phyloP scores from a whole-genome alignment of 768 basidiomycete species.

The Hericium rajendrae region DNA sequence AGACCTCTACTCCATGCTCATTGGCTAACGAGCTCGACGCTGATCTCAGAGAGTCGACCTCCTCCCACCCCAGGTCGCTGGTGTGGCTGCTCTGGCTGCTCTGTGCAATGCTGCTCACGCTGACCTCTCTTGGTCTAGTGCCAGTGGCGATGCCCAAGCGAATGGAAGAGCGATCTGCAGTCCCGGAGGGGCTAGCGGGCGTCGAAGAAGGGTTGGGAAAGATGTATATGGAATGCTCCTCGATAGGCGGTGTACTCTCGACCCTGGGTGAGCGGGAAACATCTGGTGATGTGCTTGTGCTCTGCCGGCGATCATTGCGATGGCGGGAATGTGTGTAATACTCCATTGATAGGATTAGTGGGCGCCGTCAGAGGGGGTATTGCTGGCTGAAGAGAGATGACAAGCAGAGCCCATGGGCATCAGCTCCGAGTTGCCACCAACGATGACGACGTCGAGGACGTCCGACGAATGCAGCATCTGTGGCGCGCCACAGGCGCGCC shows the following conservation, averaged over 20 bases:
- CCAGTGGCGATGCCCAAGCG: not conserved
- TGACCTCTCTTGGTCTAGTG: slow-evolving; percentile 4
- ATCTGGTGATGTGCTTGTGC: too few species aligned
- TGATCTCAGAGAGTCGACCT: not conserved
- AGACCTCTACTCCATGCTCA: slow-evolving; percentile 15
- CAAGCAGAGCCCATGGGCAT: too few species aligned
- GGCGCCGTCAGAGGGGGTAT: too few species aligned
- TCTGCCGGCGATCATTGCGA: too few species aligned
- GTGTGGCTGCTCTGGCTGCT: not conserved
- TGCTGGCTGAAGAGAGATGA: too few species aligned
- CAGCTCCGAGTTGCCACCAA: too few species aligned
- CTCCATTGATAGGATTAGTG: too few species aligned
- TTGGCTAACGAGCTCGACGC: not conserved
- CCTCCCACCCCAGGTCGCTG: not conserved
- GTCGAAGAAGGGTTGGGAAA: not conserved
- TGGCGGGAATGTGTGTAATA: too few species aligned
- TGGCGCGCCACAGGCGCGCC: too few species aligned
- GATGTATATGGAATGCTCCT: slow-evolving; percentile 3
- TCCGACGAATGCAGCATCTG: too few species aligned
- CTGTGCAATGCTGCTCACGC: not conserved
- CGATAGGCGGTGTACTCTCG: not conserved
- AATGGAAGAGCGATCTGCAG: not conserved
- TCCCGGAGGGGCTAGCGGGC: not conserved
- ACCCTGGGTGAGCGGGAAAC: not conserved
- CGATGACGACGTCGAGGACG: too few species aligned